Evolutionary conservation across 1,139 yeast species (phyloP), one percentile per base, ranked within the genome.

Genomic region (Blastobotrys indianensis): DNA sequence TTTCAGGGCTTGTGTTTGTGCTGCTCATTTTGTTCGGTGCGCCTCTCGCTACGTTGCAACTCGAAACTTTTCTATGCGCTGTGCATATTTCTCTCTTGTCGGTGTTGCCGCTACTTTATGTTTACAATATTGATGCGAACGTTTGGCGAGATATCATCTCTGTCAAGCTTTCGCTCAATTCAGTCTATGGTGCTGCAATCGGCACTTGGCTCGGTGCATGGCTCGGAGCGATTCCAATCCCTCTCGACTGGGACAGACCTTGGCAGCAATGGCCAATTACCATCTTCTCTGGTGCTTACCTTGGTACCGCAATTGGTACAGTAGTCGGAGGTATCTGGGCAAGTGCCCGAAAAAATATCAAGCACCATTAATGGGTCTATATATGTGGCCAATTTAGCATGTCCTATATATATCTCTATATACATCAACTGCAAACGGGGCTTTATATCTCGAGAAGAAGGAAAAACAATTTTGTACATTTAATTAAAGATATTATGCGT

Each of bases 241-340:
- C 97, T 0, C 73, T 92, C 49, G 98, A 92, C 64, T 92, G 98
- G 98, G 98, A 92, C 63, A 74, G 97, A 55, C 88, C 85, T 28
- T 92, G 98, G 98, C 98, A 92, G 65, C 76, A 73, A 49, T 92
- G 97, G 95, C 98, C 98, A n/a, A 77, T 87, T 48, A 90, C 97
- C 1, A 74, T 90, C 43, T 69, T 90, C 23, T 72, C 77, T n/a
- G 97, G 97, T 1, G 82, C 80, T 0, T 87, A 86, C 59, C 28
- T 72, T 1, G 97, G 97, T 13, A 76, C 81, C 2, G 72, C 80
- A 25, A 55, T 76, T 3, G 96, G 95, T 7, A 57, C 65, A 4
- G 35, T 61, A 4, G 49, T 58, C 10, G 70, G 67, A 2, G 60
- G 55, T 9, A 20, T 48, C 11, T 39, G 17, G 28, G 40, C 40